Base-by-base conservation (phyloP, 2,329 filamentous ascomycete species). In the Pestalotiopsis sp. region DNA sequence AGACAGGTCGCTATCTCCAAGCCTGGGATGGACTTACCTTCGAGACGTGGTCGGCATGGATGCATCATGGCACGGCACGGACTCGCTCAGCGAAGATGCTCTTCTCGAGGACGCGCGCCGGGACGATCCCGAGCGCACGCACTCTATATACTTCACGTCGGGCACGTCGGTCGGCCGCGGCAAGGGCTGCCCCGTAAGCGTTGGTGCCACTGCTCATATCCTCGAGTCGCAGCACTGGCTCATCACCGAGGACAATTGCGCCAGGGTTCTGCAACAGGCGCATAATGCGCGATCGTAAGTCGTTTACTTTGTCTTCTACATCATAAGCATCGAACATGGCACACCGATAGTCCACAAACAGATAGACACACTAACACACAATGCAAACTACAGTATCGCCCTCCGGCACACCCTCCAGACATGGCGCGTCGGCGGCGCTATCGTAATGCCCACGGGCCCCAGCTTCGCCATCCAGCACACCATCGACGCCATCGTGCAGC, bases 171-270 rank as follows among this genome's bases (percentile, higher is more conserved):
- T 14, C 3, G 67, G 65, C 2, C 23, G n/a, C 6, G 67, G 64
- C 61, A 69, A 70, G 65, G 67, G 59, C 17, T 70, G 69, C 39
- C 69, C 69, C 9, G 36, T 66, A 41, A 59, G 64, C 60, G 65
- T 60, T 2, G 55, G 27, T 25, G 65, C 49, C 14, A 69, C 69
- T 67, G 23, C 67, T 31, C 67, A 70, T 57, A 55, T 52, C 11
- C 65, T 70, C 1, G 41, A 70, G 23, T 70, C 69, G 14, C 69
- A 70, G 38, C 20, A 17, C 36, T 70, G 69, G 69, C 69, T 70
- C 39, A 38, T 70, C 12, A 49, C 36, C 11, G 4, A 59, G 23
- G 64, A 67, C 5, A 36, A 58, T 2, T 41, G 45, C 17, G 64
- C 38, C 5, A n/a, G 27, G 12, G 69, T 59, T 1, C 49, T 70